These are phyloP conservation scores for Neurospora terricola DNA, from an alignment of 495 filamentous ascomycete species.

Conservation along the genomic window DNA sequence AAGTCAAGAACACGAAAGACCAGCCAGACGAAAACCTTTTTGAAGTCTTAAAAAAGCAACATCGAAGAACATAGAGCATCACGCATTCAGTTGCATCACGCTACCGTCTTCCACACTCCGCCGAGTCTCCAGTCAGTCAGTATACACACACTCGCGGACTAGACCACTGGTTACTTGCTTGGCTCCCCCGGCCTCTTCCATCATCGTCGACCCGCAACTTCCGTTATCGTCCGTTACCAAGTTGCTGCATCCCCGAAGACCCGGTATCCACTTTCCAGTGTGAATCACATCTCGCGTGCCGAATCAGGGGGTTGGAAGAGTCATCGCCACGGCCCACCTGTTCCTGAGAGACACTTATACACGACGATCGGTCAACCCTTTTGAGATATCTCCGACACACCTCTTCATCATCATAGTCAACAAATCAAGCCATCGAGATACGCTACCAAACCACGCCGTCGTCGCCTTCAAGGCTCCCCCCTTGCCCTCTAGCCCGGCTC, in stretches of 20 bases:
- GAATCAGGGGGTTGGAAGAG: constrained; percentile 37
- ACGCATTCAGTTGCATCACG: neutral
- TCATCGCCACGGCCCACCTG: constrained; percentile 37
- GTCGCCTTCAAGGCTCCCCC: neutral
- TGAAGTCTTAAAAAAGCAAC: neutral
- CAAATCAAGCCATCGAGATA: neutral
- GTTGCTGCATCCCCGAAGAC: constrained; percentile 1
- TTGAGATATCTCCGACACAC: neutral
- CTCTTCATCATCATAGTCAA: neutral
- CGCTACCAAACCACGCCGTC: neutral
- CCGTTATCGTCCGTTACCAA: constrained; percentile 17
- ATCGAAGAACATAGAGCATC: neutral
- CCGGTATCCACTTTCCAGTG: constrained; percentile 13
- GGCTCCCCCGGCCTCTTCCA: constrained; percentile 15
- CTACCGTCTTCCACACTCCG: constrained; percentile 1
- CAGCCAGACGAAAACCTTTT: neutral
- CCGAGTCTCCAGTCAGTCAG: neutral
- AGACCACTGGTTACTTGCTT: constrained; percentile 1
- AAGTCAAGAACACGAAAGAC: neutral
- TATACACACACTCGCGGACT: neutral
- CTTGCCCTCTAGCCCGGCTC: neutral
- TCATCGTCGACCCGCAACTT: neutral
- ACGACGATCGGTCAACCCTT: constrained; percentile 21
- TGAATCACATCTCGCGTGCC: constrained; percentile 23
- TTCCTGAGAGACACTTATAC: constrained; percentile 22